Percentiles rank a stretch among this genome's conserved stretches.
These are phyloP conservation scores for Daldinia caldariorum DNA, from an alignment of 495 filamentous ascomycete genomes.

Conservation along the genomic window DNA sequence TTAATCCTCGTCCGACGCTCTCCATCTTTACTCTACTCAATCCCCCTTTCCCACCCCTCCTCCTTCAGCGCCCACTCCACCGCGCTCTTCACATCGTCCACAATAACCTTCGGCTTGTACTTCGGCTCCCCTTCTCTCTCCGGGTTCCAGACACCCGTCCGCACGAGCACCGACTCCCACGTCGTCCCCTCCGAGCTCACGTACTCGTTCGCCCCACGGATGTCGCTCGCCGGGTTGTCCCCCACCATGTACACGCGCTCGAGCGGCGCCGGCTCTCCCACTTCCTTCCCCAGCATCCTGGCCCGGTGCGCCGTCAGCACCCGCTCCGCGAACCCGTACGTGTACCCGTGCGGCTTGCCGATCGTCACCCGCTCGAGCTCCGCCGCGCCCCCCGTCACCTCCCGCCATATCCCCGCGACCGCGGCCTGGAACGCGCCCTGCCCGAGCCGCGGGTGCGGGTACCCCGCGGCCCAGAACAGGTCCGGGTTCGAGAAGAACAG, in stretches of 20 bases:
- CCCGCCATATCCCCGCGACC: constrained; percentile 78
- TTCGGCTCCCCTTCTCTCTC: constrained; percentile 51
- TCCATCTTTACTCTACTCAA: not conserved
- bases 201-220: constrained; percentile 86
- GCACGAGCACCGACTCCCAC: constrained; percentile 85
- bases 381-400: constrained; percentile 71
- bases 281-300: constrained; percentile 20
- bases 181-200: constrained; percentile 68
- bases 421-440: constrained; percentile 92
- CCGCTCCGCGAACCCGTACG: constrained; percentile 85
- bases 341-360: constrained; percentile 81
- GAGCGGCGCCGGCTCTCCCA: constrained; percentile 51
- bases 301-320: constrained; percentile 70
- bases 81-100: constrained; percentile 66
- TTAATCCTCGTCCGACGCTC: not conserved
- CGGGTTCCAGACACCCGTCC: constrained; percentile 81
- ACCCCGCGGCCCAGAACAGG: constrained; percentile 83
- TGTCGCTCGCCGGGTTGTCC: constrained; percentile 94
- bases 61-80: constrained; percentile 54
- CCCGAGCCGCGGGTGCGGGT: constrained; percentile 87
- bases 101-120: constrained; percentile 64
- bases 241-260: constrained; percentile 93
- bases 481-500: constrained; percentile 93
- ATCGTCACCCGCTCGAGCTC: constrained; percentile 73
- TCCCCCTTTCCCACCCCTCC: constrained; percentile 52